Conservation (phyloP, 2,329 filamentous ascomycete species). For the Ophiostoma sp. region DNA sequence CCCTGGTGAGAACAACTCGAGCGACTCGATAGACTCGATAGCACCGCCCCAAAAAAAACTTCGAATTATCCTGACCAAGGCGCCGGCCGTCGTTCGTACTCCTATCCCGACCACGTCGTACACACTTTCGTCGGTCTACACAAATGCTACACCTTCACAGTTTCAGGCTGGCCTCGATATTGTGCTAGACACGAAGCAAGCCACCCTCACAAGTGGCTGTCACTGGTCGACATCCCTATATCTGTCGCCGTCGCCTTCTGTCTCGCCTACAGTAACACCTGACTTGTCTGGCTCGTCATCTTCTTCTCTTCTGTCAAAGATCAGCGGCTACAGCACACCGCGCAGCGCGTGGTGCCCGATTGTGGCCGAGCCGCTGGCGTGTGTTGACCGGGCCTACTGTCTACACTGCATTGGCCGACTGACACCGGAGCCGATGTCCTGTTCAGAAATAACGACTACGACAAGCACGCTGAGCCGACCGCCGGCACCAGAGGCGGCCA, state of each 20-base stretch:
- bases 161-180: conserved; percentile 13
- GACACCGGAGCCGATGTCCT: neutral
- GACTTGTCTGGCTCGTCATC: neutral
- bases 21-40: neutral
- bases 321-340: no score
- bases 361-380: conserved; percentile 21
- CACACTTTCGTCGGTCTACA: neutral
- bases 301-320: neutral
- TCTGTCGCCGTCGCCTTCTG: neutral
- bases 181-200: conserved; percentile 8
- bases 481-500: conserved; percentile 6
- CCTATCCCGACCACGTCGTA: neutral
- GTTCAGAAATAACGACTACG: neutral
- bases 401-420: conserved; percentile 12
- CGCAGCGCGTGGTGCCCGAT: conserved; percentile 18
- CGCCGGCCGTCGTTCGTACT: neutral
- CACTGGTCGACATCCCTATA: neutral
- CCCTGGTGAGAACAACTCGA: neutral
- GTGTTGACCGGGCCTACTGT: conserved; percentile 21
- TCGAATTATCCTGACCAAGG: neutral
- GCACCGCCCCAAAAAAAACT: neutral
- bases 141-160: neutral
- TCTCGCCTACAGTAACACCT: neutral
- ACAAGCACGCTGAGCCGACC: neutral
- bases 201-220: neutral